Conservation (phyloP, 495 filamentous ascomycete genomes). For the Penicillium parvum region DNA sequence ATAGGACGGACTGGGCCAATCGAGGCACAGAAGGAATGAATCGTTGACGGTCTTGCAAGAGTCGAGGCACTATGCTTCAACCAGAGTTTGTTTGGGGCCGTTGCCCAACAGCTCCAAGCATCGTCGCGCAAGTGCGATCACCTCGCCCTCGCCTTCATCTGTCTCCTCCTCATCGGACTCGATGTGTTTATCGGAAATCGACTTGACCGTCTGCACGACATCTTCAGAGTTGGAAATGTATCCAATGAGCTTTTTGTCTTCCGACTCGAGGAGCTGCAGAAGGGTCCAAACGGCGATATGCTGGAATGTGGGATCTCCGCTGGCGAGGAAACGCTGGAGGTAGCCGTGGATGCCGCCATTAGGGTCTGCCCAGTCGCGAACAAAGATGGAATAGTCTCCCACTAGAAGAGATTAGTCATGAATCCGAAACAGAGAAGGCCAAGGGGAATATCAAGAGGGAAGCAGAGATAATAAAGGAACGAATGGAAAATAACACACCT, state of each 20-base stretch:
- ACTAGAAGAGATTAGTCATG: conserved; percentile 51
- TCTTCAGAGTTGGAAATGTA: conserved; percentile 84
- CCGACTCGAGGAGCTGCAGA: conserved; percentile 90
- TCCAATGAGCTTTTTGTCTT: conserved; percentile 77
- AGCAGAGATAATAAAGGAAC: neutral
- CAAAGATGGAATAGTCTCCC: conserved; percentile 92
- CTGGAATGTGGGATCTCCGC: conserved; percentile 95
- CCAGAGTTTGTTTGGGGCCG: conserved; percentile 49
- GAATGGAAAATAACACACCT: conserved; percentile 52
- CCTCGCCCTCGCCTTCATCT: conserved; percentile 92
- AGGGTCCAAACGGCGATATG: conserved; percentile 99
- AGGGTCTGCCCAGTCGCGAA: conserved; percentile 87
- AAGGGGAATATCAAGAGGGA: no score
- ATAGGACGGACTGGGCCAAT: conserved; percentile 11
- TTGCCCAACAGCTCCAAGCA: conserved; percentile 83
- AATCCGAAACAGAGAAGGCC: no score
- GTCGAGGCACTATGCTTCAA: conserved; percentile 44
- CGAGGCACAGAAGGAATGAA: conserved; percentile 15
- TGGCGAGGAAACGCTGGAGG: conserved; percentile 83
- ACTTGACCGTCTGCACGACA: conserved; percentile 83
- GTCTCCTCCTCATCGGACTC: conserved; percentile 86
- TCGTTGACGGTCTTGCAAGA: conserved; percentile 2
- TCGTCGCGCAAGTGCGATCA: conserved; percentile 83
- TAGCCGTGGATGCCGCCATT: conserved; percentile 95
- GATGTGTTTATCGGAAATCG: conserved; percentile 82